Evolutionary conservation across 805 yeast species (phyloP).

Genomic region (Ogataea corticis): DNA sequence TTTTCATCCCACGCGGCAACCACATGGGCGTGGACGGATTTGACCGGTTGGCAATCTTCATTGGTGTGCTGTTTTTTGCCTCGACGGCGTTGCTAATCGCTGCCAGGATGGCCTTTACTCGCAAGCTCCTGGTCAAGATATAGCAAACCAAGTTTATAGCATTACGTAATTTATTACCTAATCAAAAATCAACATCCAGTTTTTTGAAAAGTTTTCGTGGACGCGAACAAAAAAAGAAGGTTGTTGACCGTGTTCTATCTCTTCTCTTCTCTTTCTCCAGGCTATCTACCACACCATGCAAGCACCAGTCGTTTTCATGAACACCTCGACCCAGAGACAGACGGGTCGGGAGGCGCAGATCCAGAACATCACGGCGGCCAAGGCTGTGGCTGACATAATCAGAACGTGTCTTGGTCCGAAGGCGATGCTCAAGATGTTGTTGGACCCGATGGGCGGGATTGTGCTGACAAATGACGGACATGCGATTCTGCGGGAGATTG

Average conservation of each 20-base stretch:
- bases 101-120: conserved; percentile 9
- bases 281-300: conserved; percentile 46
- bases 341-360: conserved; percentile 97
- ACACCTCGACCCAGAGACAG: conserved; percentile 89
- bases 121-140: conserved; percentile 4
- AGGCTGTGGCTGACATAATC: conserved; percentile 96
- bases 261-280: neutral
- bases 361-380: conserved; percentile 98
- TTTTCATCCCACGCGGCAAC: conserved; percentile 30
- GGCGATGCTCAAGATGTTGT: conserved; percentile 96
- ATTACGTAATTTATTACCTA: neutral
- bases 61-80: conserved; percentile 32
- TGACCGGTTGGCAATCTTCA: conserved; percentile 29
- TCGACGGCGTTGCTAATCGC: conserved; percentile 7
- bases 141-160: neutral
- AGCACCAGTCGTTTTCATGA: conserved; percentile 82
- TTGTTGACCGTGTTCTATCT: neutral
- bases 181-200: too few relatives aligned
- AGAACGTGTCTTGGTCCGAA: conserved; percentile 98
- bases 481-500: conserved; percentile 95
- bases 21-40: conserved; percentile 26
- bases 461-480: conserved; percentile 98
- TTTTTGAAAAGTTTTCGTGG: conserved; percentile 4
- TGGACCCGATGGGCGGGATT: conserved; percentile 96
- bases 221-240: neutral